Base-by-base conservation (phyloP, 306 rosid genomes). In the Fragaria ananassa region DNA sequence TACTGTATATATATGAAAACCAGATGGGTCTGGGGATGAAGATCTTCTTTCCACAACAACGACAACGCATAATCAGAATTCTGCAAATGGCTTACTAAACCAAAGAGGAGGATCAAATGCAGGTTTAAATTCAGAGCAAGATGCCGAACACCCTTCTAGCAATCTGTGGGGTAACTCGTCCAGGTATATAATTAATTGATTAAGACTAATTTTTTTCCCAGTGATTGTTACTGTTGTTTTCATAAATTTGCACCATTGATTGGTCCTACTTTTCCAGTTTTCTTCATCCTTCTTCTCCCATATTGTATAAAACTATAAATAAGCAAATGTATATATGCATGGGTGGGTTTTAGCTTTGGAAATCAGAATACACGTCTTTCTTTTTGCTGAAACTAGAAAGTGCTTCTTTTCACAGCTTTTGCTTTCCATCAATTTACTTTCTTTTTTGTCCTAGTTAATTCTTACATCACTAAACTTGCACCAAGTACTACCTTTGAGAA, bases 11-110 rank as follows among this genome's bases (percentile, higher is more conserved):
- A 31, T 31, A 66, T 50, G 65, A 21, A 41, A 17, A 42, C 78
- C 81, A 89, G 97, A 93, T 81, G 98, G 88, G 49, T 84, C 88
- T 42, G 90, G 89, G 69, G 98, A 91, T 76, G 98, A 89, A 78
- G 93, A 89, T 81, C 85, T 86, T 81, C 79, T 86, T 85, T 79
- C 88, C 72, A 74, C 87, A 74, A 73, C 90, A 77, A 76, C 84
- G 69, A 72, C 84, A 37, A 63, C 54, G 53, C 66, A 63, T 50
- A 69, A 72, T 80, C 91, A 85, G 68, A 87, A 82, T 75, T 73
- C 76, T 15, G 84, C 82, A 42, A 83, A 78, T 74, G 78, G 82
- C 78, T 74, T 86, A 51, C 72, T 82, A 19, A 83, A 82, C 78
- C 87, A 82, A 47, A 85, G 87, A 80, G 86, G 85, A 45, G 60